A percentile compares a stretch with the other conserved stretches of the same genome.
These are phyloP conservation scores for Miamiensis avidus DNA, from an alignment of 169 alveolate species.

Conservation along the genomic window DNA sequence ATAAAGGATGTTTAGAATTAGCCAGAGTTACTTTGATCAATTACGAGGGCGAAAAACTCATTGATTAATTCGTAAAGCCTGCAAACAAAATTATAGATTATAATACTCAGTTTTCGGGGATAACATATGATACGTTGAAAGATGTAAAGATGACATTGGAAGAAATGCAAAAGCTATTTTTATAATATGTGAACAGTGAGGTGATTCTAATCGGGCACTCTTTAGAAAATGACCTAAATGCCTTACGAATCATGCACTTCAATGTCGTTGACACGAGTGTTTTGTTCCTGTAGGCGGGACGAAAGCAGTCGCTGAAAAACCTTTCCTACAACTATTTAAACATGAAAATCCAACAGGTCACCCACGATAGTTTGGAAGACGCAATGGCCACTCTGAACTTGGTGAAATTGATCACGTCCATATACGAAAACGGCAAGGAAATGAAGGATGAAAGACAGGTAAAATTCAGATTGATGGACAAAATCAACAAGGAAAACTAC, in stretches of 20 bases:
- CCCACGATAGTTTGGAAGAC: slow-evolving; percentile 43
- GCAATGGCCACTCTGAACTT: slow-evolving; percentile 32
- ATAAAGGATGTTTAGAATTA: slow-evolving; percentile 33
- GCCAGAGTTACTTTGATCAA: slow-evolving; percentile 58
- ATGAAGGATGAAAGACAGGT: neutral
- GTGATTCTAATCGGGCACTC: slow-evolving; percentile 40
- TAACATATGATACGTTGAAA: slow-evolving; percentile 41
- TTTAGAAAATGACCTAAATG: slow-evolving; percentile 42
- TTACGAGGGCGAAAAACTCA: slow-evolving; percentile 48
- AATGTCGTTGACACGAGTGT: slow-evolving; percentile 44
- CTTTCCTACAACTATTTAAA: slow-evolving; percentile 34
- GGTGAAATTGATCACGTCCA: slow-evolving; percentile 31
- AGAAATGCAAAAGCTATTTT: slow-evolving; percentile 27
- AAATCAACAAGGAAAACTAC: neutral
- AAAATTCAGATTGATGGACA: neutral
- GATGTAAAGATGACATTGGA: slow-evolving; percentile 42
- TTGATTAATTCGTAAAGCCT: slow-evolving; percentile 52
- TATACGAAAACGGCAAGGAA: slow-evolving; percentile 10
- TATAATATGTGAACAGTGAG: slow-evolving; percentile 7
- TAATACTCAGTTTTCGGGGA: slow-evolving; percentile 52
- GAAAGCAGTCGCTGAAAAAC: slow-evolving; percentile 34
- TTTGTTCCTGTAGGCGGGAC: slow-evolving; percentile 17
- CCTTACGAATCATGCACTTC: slow-evolving; percentile 21
- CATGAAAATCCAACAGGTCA: slow-evolving; percentile 26
- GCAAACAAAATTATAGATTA: slow-evolving; percentile 47